Percentiles rank a stretch among this genome's conserved stretches.
Evolutionary conservation across 208 protist genomes (phyloP).

Genomic region (Crithidia sp.): DNA sequence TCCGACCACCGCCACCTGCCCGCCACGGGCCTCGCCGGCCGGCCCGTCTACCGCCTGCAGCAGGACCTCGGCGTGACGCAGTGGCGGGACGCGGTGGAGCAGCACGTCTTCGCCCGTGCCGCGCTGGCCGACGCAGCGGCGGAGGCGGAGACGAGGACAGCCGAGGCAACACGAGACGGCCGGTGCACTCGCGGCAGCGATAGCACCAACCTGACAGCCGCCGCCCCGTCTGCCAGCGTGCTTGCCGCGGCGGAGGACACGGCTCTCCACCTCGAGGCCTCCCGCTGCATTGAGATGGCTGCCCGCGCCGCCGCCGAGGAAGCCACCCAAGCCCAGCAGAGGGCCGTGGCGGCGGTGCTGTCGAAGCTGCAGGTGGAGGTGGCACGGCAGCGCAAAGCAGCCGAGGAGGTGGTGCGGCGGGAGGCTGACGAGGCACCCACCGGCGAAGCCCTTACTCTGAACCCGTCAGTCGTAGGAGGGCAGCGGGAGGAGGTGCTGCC

Average conservation of each 20-base stretch:
- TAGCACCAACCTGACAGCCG: neutral
- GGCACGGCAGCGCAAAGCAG: slow-evolving; percentile 65
- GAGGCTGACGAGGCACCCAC: slow-evolving; percentile 36
- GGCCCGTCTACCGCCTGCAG: slow-evolving; percentile 53
- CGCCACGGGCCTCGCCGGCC: slow-evolving; percentile 31
- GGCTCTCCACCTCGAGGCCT: slow-evolving; percentile 14
- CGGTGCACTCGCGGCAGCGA: neutral
- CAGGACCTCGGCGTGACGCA: slow-evolving; percentile 73
- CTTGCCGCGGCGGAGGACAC: neutral
- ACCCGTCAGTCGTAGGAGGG: neutral
- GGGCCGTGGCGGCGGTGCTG: slow-evolving; percentile 24
- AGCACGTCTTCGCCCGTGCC: slow-evolving; percentile 47
- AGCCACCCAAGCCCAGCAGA: slow-evolving; percentile 10
- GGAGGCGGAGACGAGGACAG: neutral
- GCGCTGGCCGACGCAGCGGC: neutral
- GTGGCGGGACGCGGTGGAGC: slow-evolving; percentile 67
- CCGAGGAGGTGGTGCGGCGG: slow-evolving; percentile 92
- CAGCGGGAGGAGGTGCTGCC: slow-evolving; percentile 55
- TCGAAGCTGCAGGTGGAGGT: slow-evolving; percentile 27
- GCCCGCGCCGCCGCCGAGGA: slow-evolving; percentile 9
- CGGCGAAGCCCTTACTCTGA: neutral
- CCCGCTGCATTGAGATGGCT: slow-evolving; percentile 4
- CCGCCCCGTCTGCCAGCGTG: neutral
- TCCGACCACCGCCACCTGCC: slow-evolving; percentile 73
- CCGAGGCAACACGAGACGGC: neutral